Conservation (phyloP, 495 filamentous ascomycete genomes). For the Paragyromitra xinjiangensis region DNA sequence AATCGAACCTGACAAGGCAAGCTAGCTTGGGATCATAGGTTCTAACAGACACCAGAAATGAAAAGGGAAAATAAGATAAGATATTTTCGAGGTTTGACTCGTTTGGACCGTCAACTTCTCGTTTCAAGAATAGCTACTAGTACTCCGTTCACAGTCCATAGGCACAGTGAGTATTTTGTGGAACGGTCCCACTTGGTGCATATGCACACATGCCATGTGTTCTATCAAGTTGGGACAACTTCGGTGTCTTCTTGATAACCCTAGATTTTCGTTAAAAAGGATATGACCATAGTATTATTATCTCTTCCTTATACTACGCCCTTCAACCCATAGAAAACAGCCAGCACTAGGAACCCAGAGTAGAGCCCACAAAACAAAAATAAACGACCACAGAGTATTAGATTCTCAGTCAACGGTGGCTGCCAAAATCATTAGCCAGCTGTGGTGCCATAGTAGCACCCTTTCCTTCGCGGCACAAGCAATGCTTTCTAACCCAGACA, state of each 20-base stretch:
- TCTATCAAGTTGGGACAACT: too few relatives aligned
- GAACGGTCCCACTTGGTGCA: too few relatives aligned
- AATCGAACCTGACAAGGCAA: slow-evolving; percentile 24
- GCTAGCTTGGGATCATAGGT: neutral
- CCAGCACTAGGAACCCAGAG: neutral
- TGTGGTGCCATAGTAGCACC: neutral
- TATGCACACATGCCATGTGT: too few relatives aligned
- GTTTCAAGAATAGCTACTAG: neutral
- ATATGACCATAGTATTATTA: too few relatives aligned
- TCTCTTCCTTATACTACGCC: too few relatives aligned
- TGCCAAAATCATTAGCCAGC: neutral
- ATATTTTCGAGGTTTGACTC: neutral
- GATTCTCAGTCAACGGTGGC: neutral
- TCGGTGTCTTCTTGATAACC: too few relatives aligned
- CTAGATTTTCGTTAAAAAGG: too few relatives aligned
- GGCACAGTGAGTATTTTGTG: too few relatives aligned
- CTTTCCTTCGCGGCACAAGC: neutral
- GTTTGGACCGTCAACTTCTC: neutral
- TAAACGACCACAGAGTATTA: neutral
- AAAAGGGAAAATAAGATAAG: neutral
- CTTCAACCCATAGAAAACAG: too few relatives aligned
- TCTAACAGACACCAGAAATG: neutral
- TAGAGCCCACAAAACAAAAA: neutral
- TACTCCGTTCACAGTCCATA: too few relatives aligned
- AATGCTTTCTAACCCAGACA: neutral